Evolutionary conservation across 306 rosid genomes (phyloP).

Genomic region (Gynostemma pentaphyllum): DNA sequence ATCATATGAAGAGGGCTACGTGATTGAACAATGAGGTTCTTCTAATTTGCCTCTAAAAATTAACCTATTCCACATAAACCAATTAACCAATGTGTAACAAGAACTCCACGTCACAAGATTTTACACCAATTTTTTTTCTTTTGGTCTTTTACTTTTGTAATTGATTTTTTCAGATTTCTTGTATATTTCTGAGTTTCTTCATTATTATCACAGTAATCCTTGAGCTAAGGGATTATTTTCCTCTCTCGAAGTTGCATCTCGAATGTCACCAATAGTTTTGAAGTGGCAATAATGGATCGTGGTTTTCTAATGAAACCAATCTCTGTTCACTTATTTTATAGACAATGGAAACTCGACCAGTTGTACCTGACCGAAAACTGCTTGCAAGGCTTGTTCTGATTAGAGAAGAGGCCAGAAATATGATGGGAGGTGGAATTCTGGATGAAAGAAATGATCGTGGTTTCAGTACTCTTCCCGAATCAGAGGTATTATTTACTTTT

Average conservation of each 20-base stretch:
- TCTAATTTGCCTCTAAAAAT: too few species aligned
- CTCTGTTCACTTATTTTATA: conserved; percentile 18
- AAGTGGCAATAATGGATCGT: not conserved
- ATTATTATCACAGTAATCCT: not conserved
- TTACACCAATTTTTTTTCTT: not conserved
- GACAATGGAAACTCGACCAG: conserved; percentile 93
- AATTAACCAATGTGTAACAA: too few species aligned
- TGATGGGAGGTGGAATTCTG: conserved; percentile 96
- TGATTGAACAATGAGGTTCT: too few species aligned
- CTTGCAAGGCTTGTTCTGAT: conserved; percentile 97
- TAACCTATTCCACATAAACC: too few species aligned
- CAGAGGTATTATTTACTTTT: conserved; percentile 52
- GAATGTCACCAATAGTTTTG: not conserved
- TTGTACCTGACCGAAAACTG: conserved; percentile 75
- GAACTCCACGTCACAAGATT: too few species aligned
- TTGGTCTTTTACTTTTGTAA: not conserved
- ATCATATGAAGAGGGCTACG: too few species aligned
- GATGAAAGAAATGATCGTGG: conserved; percentile 93
- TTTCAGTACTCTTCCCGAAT: conserved; percentile 68
- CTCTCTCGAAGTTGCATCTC: not conserved
- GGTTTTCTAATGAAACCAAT: conserved; percentile 8
- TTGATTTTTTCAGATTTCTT: too few species aligned
- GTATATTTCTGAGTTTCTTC: not conserved
- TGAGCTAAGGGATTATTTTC: not conserved
- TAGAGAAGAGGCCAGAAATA: conserved; percentile 92